These are phyloP conservation scores for Citrus cavaleriei DNA, from an alignment of 345 rosid species.

Conservation along the genomic window DNA sequence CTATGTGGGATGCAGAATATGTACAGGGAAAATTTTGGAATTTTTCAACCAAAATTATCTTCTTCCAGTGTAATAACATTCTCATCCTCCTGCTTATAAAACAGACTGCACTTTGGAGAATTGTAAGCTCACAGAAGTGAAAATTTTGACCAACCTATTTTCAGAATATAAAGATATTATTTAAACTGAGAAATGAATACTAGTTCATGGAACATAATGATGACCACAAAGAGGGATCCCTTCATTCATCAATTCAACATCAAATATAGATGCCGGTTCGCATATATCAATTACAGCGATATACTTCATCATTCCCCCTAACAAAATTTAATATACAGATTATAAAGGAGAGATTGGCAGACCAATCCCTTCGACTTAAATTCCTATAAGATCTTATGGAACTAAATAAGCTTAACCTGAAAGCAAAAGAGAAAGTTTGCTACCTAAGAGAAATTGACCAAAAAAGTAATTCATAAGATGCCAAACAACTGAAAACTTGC, in stretches of 20 bases:
- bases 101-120: neutral
- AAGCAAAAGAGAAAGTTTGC: conserved; percentile 4
- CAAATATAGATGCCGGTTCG: neutral
- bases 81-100: neutral
- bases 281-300: conserved; percentile 28
- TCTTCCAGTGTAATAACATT: neutral
- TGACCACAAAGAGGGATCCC: conserved; percentile 1
- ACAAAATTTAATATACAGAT: conserved; percentile 45
- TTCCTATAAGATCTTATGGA: conserved; percentile 24
- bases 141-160: no score
- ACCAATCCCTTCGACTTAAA: conserved; percentile 28
- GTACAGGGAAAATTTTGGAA: neutral
- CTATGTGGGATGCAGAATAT: neutral
- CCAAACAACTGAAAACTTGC: conserved; percentile 10
- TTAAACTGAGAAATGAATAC: neutral
- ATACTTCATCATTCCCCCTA: conserved; percentile 25
- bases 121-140: no score
- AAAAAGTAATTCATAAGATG: conserved; percentile 12
- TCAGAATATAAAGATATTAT: neutral
- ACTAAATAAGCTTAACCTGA: conserved; percentile 14
- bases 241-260: neutral
- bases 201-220: neutral
- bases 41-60: neutral
- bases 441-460: conserved; percentile 15
- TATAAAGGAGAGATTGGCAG: conserved; percentile 25